Conservation (phyloP, 345 rosid genomes). For the Gossypium australe region DNA sequence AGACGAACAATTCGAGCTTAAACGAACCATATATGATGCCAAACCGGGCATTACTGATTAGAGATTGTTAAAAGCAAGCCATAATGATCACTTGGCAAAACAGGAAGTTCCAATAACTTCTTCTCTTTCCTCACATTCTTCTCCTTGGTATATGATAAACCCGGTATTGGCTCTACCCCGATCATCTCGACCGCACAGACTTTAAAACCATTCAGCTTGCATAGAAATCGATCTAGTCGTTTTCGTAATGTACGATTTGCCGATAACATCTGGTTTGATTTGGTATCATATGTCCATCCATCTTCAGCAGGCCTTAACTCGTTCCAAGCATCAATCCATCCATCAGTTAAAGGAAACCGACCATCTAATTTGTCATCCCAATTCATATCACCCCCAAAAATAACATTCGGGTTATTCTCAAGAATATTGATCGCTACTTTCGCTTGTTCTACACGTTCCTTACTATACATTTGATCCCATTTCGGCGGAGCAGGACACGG, state of each 20-base stretch:
- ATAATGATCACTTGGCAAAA: slow-evolving; percentile 92
- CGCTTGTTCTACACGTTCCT: slow-evolving; percentile 83
- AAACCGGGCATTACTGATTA: slow-evolving; percentile 12
- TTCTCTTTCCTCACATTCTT: slow-evolving; percentile 62
- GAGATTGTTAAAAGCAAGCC: slow-evolving; percentile 78
- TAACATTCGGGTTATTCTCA: slow-evolving; percentile 49
- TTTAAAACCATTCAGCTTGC: slow-evolving; percentile 58
- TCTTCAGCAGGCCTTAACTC: slow-evolving; percentile 59
- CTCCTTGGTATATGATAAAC: slow-evolving; percentile 63
- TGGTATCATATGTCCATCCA: slow-evolving; percentile 92
- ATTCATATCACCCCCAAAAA: slow-evolving; percentile 92
- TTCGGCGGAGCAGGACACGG: slow-evolving; percentile 88
- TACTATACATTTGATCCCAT: slow-evolving; percentile 97
- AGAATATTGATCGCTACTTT: slow-evolving; percentile 51
- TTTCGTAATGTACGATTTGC: slow-evolving; percentile 68
- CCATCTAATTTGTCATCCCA: slow-evolving; percentile 95
- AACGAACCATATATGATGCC: not conserved
- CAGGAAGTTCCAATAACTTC: slow-evolving; percentile 69
- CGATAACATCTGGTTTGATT: slow-evolving; percentile 79
- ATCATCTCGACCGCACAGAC: slow-evolving; percentile 65
- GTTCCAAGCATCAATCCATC: slow-evolving; percentile 82
- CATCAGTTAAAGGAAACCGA: slow-evolving; percentile 55
- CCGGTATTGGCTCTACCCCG: slow-evolving; percentile 81
- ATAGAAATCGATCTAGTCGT: slow-evolving; percentile 73
- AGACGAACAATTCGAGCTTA: not conserved